Percentiles rank a stretch among this genome's conserved stretches.
Evolutionary conservation across 106 monocot genomes (phyloP).

Genomic region (Dioscorea alata): DNA sequence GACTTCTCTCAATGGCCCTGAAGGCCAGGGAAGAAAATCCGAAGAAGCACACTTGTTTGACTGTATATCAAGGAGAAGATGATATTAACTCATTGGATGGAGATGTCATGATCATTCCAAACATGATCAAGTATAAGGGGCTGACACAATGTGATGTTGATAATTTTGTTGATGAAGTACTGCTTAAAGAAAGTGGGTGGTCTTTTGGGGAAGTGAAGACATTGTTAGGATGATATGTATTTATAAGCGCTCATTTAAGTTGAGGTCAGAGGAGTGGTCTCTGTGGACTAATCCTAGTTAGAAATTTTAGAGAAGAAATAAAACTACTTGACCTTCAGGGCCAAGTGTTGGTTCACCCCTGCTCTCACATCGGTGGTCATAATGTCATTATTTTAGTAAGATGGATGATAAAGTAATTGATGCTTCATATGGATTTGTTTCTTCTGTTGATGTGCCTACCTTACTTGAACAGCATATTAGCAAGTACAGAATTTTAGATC

Average conservation of each 20-base stretch:
- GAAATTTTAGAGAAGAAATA: constrained; percentile 82
- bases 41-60: neutral
- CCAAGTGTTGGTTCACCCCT: constrained; percentile 62
- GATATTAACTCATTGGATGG: neutral
- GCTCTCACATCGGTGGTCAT: constrained; percentile 94
- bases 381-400: constrained; percentile 79
- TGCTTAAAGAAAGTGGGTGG: constrained; percentile 78
- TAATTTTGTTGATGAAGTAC: constrained; percentile 64
- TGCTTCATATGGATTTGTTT: constrained; percentile 97
- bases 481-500: constrained; percentile 64
- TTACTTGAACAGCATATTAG: constrained; percentile 81
- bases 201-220: constrained; percentile 43
- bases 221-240: constrained; percentile 75
- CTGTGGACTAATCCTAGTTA: constrained; percentile 75
- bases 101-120: constrained; percentile 10
- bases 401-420: constrained; percentile 62
- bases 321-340: constrained; percentile 45
- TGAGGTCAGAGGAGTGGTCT: constrained; percentile 84
- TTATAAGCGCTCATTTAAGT: constrained; percentile 85
- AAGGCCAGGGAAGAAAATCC: constrained; percentile 1
- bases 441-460: constrained; percentile 75
- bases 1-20: neutral
- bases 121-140: constrained; percentile 49
- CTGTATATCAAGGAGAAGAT: neutral
- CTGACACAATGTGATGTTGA: constrained; percentile 89